These are phyloP conservation scores for Fusarium fujikuroi DNA, from an alignment of 2,329 filamentous ascomycete genomes.

Conservation along the genomic window DNA sequence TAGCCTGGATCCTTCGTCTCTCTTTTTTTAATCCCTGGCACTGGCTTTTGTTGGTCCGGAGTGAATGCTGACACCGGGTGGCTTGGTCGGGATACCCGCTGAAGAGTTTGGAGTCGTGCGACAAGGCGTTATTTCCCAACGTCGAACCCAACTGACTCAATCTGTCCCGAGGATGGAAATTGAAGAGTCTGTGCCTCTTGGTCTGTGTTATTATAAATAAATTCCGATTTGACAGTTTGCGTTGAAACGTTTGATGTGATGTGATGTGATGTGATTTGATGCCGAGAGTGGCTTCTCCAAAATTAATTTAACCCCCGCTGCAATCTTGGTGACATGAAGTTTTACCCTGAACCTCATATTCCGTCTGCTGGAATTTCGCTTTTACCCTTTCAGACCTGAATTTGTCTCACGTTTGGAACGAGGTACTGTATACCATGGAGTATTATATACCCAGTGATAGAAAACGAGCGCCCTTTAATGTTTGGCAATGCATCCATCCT, in stretches of 20 bases:
- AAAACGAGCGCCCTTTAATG: neutral
- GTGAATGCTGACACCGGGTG: conserved; percentile 6
- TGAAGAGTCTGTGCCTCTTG: neutral
- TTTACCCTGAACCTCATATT: neutral
- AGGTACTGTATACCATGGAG: rapidly evolving
- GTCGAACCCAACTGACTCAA: neutral
- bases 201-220: neutral
- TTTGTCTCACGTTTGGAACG: too few species aligned
- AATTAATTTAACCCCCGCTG: neutral
- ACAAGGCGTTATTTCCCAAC: neutral
- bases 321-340: neutral
- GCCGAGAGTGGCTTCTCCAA: neutral
- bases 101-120: conserved; percentile 4
- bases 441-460: neutral
- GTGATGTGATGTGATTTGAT: neutral
- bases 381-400: neutral
- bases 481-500: neutral
- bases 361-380: neutral
- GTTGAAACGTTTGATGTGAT: neutral
- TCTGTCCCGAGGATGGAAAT: neutral
- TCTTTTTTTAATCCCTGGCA: neutral
- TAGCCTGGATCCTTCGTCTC: neutral
- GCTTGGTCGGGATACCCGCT: conserved; percentile 2
- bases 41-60: neutral
- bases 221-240: neutral